Percentiles rank a stretch among this genome's conserved stretches.
Conservation (phyloP, 2,329 filamentous ascomycete species). For the Aspergillus brunneoviolaceus region DNA sequence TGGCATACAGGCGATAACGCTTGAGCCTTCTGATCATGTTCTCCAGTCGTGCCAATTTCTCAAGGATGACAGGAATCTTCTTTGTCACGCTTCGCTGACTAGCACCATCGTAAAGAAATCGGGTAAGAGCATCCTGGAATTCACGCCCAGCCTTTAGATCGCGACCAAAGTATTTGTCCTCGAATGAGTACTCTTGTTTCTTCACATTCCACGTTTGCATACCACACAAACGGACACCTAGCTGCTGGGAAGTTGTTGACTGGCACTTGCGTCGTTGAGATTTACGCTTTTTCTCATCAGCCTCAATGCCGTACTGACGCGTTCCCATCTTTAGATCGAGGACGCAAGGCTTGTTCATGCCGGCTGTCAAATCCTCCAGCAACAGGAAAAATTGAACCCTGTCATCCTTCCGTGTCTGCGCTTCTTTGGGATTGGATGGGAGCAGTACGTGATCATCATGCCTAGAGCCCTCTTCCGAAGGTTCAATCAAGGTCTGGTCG, state of each 20-base stretch:
- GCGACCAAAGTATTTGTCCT: slow-evolving; percentile 96
- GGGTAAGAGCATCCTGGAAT: slow-evolving; percentile 82
- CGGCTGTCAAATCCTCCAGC: slow-evolving; percentile 89
- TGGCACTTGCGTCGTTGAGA: slow-evolving; percentile 93
- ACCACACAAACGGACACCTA: slow-evolving; percentile 91
- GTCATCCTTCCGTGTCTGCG: slow-evolving; percentile 53
- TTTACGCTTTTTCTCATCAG: slow-evolving; percentile 83
- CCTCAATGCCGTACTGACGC: slow-evolving; percentile 91
- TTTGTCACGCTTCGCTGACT: slow-evolving; percentile 75
- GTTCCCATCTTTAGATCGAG: slow-evolving; percentile 99
- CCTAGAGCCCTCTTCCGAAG: slow-evolving; percentile 10
- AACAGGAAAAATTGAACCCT: slow-evolving; percentile 91
- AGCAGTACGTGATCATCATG: slow-evolving; percentile 31
- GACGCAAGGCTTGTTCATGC: slow-evolving; percentile 95
- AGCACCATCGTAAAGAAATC: slow-evolving; percentile 87
- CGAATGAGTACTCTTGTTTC: slow-evolving; percentile 83
- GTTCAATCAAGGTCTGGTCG: slow-evolving; percentile 2
- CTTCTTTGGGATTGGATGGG: slow-evolving; percentile 75
- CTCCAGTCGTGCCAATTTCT: slow-evolving; percentile 80
- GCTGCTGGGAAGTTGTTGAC: slow-evolving; percentile 82
- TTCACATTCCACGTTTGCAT: slow-evolving; percentile 93
- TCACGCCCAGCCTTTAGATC: slow-evolving; percentile 82
- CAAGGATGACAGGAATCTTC: slow-evolving; percentile 83
- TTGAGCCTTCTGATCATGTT: slow-evolving; percentile 75
- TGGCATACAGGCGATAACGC: slow-evolving; percentile 93